Conservation (phyloP, 208 protist genomes). For the Tritrichomonas foetus region DNA sequence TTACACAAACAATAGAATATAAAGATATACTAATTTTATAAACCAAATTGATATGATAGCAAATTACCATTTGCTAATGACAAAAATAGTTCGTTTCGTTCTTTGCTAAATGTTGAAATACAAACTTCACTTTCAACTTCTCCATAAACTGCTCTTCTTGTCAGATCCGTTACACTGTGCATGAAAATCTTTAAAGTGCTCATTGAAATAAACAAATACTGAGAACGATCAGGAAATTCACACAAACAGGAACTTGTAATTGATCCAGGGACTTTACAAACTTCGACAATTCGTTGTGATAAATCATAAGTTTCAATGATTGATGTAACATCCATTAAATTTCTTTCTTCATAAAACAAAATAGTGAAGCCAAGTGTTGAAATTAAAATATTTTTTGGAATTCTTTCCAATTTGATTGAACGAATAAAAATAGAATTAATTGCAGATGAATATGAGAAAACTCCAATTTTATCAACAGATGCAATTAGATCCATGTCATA, state of each 20-base stretch:
- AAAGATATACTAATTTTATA: too few relatives aligned
- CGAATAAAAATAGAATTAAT: background rate
- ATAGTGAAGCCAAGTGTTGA: background rate
- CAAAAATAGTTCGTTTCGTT: background rate
- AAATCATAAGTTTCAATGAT: background rate
- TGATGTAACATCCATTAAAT: background rate
- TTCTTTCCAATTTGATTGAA: background rate
- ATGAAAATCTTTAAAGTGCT: background rate
- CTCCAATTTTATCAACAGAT: background rate
- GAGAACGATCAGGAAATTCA: background rate
- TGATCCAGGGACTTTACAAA: background rate
- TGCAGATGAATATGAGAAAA: constrained; percentile 4
- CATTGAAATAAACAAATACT: background rate
- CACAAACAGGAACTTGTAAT: background rate
- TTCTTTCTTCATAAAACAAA: background rate
- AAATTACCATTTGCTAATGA: background rate
- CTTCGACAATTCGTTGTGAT: background rate
- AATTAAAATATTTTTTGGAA: background rate
- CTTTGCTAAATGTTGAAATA: background rate
- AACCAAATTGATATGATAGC: too few relatives aligned
- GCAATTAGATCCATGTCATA: background rate
- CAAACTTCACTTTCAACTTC: background rate
- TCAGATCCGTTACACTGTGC: background rate
- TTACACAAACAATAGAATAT: too few relatives aligned
- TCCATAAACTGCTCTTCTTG: background rate